Percentiles rank a stretch among this genome's conserved stretches.
Evolutionary conservation across 1,284 basidiomycete genomes (phyloP).

Genomic region (Cutaneotrichosporon dermatis): DNA sequence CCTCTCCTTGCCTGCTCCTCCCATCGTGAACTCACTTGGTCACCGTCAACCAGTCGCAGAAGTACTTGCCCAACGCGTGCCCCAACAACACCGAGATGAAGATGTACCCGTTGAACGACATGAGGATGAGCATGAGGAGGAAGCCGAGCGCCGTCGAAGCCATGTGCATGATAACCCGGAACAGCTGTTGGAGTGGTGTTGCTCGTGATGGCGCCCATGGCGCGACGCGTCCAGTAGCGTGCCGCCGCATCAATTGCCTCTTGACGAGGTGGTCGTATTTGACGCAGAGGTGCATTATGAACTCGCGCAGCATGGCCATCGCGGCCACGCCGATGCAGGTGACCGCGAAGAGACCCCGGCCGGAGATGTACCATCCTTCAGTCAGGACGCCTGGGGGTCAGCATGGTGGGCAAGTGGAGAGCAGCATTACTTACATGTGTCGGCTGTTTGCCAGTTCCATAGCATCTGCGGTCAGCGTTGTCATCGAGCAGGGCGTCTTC

Average conservation of each 20-base stretch:
- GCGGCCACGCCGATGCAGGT: slow-evolving; percentile 26
- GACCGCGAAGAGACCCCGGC: slow-evolving; percentile 28
- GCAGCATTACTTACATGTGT: slow-evolving; percentile 16
- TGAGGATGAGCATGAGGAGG: slow-evolving; percentile 33
- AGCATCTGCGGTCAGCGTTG: slow-evolving; percentile 26
- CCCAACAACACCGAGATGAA: slow-evolving; percentile 31
- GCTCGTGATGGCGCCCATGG: slow-evolving; percentile 19
- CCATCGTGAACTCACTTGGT: slow-evolving; percentile 1
- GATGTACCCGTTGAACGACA: slow-evolving; percentile 33
- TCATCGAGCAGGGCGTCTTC: no score
- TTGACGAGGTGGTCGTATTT: slow-evolving; percentile 23
- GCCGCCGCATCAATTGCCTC: slow-evolving; percentile 8
- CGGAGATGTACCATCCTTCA: slow-evolving; percentile 28
- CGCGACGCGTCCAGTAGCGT: slow-evolving; percentile 9
- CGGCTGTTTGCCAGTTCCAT: slow-evolving; percentile 34
- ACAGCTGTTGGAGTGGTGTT: slow-evolving; percentile 28
- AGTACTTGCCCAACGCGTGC: slow-evolving; percentile 30
- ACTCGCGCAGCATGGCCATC: slow-evolving; percentile 24
- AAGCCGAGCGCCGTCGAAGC: slow-evolving; percentile 23
- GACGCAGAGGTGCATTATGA: slow-evolving; percentile 15
- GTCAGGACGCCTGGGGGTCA: slow-evolving; percentile 17
- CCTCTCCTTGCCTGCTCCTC: no score
- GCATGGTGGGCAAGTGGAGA: no score
- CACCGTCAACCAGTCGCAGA: slow-evolving; percentile 31
- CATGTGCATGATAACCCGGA: slow-evolving; percentile 24